Percentiles rank a stretch among this genome's conserved stretches.
These are phyloP conservation scores for Suillus weaverae DNA, from an alignment of 768 basidiomycete genomes.

Conservation along the genomic window DNA sequence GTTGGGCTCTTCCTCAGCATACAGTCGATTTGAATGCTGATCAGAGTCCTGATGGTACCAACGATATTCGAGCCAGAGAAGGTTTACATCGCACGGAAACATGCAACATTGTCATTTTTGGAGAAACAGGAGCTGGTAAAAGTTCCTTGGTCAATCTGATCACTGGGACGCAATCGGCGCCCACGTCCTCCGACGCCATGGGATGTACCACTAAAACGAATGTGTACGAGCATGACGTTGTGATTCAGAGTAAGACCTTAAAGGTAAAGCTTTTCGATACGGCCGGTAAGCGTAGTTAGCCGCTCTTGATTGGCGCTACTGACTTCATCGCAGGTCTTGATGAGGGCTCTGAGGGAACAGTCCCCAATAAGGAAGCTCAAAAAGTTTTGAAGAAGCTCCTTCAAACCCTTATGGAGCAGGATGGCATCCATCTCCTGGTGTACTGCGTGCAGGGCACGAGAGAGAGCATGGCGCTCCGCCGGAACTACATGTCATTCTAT, in stretches of 20 bases:
- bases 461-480: conserved; percentile 19
- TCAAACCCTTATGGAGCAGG: conserved; percentile 6
- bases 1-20: neutral
- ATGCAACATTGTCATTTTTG: conserved; percentile 31
- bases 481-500: conserved; percentile 16
- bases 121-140: conserved; percentile 34
- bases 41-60: neutral
- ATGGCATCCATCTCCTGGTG: conserved; percentile 20
- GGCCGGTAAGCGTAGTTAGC: neutral
- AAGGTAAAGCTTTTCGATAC: conserved; percentile 16
- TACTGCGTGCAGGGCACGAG: conserved; percentile 23
- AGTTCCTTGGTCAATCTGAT: conserved; percentile 34
- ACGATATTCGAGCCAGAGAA: neutral
- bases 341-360: conserved; percentile 3
- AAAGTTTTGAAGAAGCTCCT: conserved; percentile 12
- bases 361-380: conserved; percentile 9
- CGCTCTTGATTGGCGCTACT: conserved; percentile 14
- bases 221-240: neutral
- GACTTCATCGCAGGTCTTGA: conserved; percentile 21
- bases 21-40: neutral
- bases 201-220: conserved; percentile 16
- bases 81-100: neutral
- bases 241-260: conserved; percentile 8
- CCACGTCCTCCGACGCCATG: conserved; percentile 20
- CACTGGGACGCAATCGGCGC: conserved; percentile 33